A percentile compares a stretch with the other conserved stretches of the same genome.
Evolutionary conservation across 768 basidiomycete genomes (phyloP).

Genomic region (Collybiopsis luxurians): DNA sequence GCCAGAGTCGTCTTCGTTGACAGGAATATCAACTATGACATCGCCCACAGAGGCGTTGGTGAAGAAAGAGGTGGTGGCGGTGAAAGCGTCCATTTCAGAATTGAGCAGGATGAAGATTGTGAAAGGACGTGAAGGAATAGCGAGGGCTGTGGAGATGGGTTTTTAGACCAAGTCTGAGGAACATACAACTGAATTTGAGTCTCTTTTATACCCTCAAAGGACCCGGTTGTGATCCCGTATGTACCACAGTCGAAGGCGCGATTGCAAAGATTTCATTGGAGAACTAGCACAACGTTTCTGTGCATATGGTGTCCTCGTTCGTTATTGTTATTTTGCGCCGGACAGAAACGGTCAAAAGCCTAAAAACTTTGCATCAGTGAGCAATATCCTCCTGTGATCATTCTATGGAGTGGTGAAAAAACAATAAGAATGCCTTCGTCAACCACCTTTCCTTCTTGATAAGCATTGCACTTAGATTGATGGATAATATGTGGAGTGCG

Average conservation of each 20-base stretch:
- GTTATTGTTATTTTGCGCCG: conserved; percentile 1
- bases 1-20: conserved; percentile 1
- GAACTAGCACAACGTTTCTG: neutral
- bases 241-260: neutral
- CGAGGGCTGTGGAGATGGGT: neutral
- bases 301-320: neutral
- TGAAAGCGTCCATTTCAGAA: conserved; percentile 7
- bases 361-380: no score
- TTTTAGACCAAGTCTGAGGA: conserved; percentile 2
- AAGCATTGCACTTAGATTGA: no score
- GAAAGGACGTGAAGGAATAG: neutral
- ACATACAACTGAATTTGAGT: neutral
- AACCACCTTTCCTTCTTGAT: no score
- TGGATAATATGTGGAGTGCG: neutral
- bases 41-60: neutral
- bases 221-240: neutral
- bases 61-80: neutral
- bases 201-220: neutral
- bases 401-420: neutral
- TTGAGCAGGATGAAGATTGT: neutral
- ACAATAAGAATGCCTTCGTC: conserved; percentile 5
- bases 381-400: no score
- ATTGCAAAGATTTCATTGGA: neutral
- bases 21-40: neutral
- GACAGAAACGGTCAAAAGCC: neutral